phyloP scores from a whole-genome alignment of 2,329 filamentous ascomycete species.

The Fusarium anthophilum region DNA sequence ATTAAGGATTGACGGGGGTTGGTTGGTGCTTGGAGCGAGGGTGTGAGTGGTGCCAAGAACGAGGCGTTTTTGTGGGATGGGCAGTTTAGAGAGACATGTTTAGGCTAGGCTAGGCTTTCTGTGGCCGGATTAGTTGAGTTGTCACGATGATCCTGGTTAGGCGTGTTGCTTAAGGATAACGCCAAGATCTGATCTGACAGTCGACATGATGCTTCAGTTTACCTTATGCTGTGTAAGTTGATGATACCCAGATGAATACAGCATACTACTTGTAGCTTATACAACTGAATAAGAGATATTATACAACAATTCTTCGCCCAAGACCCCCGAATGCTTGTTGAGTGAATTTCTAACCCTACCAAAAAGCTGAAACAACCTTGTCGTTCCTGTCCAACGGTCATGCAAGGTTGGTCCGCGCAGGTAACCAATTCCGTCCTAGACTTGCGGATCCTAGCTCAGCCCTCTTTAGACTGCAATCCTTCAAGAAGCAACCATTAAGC shows the following conservation, averaged over 20 bases:
- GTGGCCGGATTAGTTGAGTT: neutral
- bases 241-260: neutral
- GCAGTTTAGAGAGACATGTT: neutral
- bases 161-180: neutral
- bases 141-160: slow-evolving; percentile 1
- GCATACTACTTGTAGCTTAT: fast-evolving
- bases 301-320: no score
- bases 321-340: neutral
- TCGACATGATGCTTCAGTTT: fast-evolving
- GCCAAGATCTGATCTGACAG: neutral
- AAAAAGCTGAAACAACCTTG: slow-evolving; percentile 1
- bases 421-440: neutral
- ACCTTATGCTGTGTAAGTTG: neutral
- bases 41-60: slow-evolving; percentile 18
- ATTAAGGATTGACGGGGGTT: neutral
- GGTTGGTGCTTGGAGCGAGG: neutral
- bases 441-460: neutral
- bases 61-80: neutral
- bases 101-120: neutral
- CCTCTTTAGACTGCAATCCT: neutral
- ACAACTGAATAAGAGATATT: no score
- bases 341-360: neutral
- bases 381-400: neutral
- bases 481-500: neutral
- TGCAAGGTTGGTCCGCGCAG: neutral